Percentiles rank a stretch among this genome's conserved stretches.
These are phyloP conservation scores for Tylopilus subfusipes DNA, from an alignment of 768 basidiomycete species.

Conservation along the genomic window DNA sequence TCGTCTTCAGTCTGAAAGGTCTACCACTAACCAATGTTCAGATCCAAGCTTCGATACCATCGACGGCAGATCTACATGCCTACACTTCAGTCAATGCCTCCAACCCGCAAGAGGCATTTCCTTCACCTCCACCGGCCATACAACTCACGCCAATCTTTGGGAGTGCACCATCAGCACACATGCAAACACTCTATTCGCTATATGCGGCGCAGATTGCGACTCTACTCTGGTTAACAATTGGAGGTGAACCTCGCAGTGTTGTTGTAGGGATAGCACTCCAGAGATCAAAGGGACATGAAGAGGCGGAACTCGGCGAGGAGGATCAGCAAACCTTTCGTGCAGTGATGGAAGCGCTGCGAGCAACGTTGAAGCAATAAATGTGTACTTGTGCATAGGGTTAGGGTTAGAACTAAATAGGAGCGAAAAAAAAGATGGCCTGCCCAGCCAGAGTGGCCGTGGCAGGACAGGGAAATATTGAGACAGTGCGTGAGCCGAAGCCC, in stretches of 20 bases:
- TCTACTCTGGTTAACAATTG: slow-evolving; percentile 63
- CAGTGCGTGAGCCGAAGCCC: slow-evolving; percentile 71
- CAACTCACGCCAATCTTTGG: slow-evolving; percentile 79
- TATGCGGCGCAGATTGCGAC: slow-evolving; percentile 89
- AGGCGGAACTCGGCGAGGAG: slow-evolving; percentile 29
- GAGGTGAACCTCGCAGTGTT: slow-evolving; percentile 51
- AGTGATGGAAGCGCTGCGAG: slow-evolving; percentile 48
- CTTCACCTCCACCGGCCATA: slow-evolving; percentile 66
- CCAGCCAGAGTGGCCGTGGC: slow-evolving; percentile 49
- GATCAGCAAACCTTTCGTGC: slow-evolving; percentile 46
- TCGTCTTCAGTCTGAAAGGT: not conserved
- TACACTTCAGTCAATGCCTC: slow-evolving; percentile 34
- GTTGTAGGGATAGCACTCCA: slow-evolving; percentile 73
- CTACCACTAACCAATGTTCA: slow-evolving; percentile 29
- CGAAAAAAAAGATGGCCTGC: slow-evolving; percentile 20
- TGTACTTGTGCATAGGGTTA: slow-evolving; percentile 22
- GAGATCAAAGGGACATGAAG: slow-evolving; percentile 30
- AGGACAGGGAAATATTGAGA: slow-evolving; percentile 79
- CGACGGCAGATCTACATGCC: slow-evolving; percentile 51
- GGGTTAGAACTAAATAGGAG: slow-evolving; percentile 14
- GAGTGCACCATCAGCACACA: slow-evolving; percentile 60
- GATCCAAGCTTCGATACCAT: slow-evolving; percentile 80
- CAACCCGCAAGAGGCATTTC: slow-evolving; percentile 39
- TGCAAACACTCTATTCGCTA: slow-evolving; percentile 69
- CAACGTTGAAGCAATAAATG: slow-evolving; percentile 27